Conservation (phyloP, 257 asterid genomes). For the Solanum chaucha region DNA sequence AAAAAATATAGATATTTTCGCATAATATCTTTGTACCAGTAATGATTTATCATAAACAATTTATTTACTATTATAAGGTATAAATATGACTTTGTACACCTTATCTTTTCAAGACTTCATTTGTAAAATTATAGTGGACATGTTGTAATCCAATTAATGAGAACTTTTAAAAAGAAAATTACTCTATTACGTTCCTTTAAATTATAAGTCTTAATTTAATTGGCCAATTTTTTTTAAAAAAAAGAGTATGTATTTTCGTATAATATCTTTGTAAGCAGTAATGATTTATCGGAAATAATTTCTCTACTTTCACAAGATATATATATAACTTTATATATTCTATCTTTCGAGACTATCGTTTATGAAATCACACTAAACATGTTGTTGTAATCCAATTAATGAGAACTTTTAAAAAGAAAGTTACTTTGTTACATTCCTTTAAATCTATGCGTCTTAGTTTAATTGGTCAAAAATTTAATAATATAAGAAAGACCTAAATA, state of each 20-base stretch:
- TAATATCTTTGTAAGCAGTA: background rate
- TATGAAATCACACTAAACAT: too few species aligned
- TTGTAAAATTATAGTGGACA: too few species aligned
- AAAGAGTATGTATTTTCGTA: background rate
- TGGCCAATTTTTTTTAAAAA: background rate
- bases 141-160: background rate
- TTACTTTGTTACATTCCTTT: background rate
- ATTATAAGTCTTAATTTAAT: background rate
- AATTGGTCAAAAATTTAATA: background rate
- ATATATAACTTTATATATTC: background rate
- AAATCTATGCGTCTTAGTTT: background rate
- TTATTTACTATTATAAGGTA: fast-evolving
- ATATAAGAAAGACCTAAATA: background rate
- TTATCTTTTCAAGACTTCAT: background rate
- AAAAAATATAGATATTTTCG: background rate
- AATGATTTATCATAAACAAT: background rate
- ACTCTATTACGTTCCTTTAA: background rate
- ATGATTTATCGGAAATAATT: background rate
- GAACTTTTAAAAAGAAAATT: background rate
- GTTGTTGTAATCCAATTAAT: background rate
- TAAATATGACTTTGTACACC: background rate
- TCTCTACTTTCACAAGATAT: background rate
- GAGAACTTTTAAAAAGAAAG: background rate
- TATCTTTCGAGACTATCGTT: fast-evolving
- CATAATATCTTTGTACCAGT: background rate